Conservation (phyloP, 2,329 filamentous ascomycete genomes). For the Ascochyta fabae region DNA sequence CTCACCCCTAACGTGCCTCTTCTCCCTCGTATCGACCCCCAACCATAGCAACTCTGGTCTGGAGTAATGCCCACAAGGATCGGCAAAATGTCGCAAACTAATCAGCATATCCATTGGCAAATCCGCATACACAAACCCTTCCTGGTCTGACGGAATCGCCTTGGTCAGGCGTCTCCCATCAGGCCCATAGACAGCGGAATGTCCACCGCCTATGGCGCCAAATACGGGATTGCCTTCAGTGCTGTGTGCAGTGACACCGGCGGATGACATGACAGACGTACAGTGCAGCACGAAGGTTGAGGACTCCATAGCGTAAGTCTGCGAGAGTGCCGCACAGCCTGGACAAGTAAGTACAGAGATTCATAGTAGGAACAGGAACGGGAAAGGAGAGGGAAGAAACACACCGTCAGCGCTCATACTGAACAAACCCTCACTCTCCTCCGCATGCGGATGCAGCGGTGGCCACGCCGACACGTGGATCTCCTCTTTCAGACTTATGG, state of each 20-base stretch:
- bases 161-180: slow-evolving; percentile 58
- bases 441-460: slow-evolving; percentile 40
- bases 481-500: slow-evolving; percentile 46
- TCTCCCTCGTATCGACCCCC: slow-evolving; percentile 49
- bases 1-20: slow-evolving; percentile 32
- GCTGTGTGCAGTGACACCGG: slow-evolving; percentile 54
- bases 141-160: slow-evolving; percentile 48
- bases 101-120: slow-evolving; percentile 56
- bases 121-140: slow-evolving; percentile 60
- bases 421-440: slow-evolving; percentile 41
- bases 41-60: slow-evolving; percentile 61
- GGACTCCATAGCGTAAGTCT: slow-evolving; percentile 64
- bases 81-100: slow-evolving; percentile 53
- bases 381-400: not conserved
- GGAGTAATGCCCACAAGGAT: slow-evolving; percentile 59
- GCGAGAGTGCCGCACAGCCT: slow-evolving; percentile 50
- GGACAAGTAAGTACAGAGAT: not conserved
- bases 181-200: slow-evolving; percentile 51
- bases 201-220: slow-evolving; percentile 53
- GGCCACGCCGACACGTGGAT: slow-evolving; percentile 54
- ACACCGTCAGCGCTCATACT: slow-evolving; percentile 48
- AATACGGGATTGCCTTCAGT: slow-evolving; percentile 53
- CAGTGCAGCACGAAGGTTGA: slow-evolving; percentile 62
- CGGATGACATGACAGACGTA: slow-evolving; percentile 56
- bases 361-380: not conserved